Evolutionary conservation across 192 early-diverging fungal species (phyloP), one percentile per base, ranked within the genome.

Genomic region (Cetraspora pellucida): DNA sequence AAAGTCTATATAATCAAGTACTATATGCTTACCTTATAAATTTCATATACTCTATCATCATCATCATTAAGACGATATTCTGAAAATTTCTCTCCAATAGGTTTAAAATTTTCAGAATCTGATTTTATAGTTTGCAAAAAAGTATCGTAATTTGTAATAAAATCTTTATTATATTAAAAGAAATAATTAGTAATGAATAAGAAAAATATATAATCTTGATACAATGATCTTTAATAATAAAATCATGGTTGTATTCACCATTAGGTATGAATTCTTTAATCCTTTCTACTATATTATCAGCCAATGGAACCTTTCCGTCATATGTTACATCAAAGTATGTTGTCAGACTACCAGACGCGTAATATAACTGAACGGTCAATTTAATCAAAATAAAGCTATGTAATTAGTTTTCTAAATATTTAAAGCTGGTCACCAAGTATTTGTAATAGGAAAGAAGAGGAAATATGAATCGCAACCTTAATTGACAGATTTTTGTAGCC

Each of bases 401-500:
- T 30, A 27, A 28, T n/a, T 30, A 13, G 9, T n/a, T 37, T 47
- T 31, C 25, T 31, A 37, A 67, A 54, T 17, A 52, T 52, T 52
- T 54, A 54, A 54, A 19, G 16, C 5, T 13, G 19, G 5, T 54
- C 1, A 54, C 16, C 50, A 52, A 19, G 19, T 54, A 54, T 19
- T 11, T 19, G 19, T 54, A 54, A 54, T 54, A 54, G 19, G 13
- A 13, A 54, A 52, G n/a, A 52, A 3, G 19, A 52, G 11, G 2
- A 52, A 52, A 11, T 75, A 75, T 61, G 50, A 30, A 3, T 50
- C 31, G 50, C 1, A 74, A 81, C 84, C 71, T 91, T 87, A 72
- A 95, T 90, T 43, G 79, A 71, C 69, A 97, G 82, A 49, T 91
- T 89, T 82, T 94, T 95, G 84, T 95, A 98, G 47, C 97, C 97